Evolutionary conservation across 169 alveolate species (phyloP).

Genomic region (Plasmodium relictum): DNA sequence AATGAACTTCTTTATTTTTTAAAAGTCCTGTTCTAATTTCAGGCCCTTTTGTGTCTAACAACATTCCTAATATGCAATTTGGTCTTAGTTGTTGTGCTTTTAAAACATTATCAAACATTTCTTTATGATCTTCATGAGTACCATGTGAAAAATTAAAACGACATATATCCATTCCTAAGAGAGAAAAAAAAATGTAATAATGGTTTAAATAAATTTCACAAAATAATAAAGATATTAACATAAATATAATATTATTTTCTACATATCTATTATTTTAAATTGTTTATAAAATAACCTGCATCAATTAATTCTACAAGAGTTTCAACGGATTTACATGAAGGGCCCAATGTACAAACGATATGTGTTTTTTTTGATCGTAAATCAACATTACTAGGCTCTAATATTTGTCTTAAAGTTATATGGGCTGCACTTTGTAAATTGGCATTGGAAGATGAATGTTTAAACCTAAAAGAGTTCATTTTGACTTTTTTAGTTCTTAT

Average conservation of each 20-base stretch:
- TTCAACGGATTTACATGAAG: conserved; percentile 95
- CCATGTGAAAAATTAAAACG: conserved; percentile 99
- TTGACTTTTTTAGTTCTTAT: not conserved
- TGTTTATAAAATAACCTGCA: conserved; percentile 78
- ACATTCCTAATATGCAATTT: conserved; percentile 92
- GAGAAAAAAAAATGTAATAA: not conserved
- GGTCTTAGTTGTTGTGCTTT: conserved; percentile 96
- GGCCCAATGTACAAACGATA: conserved; percentile 98
- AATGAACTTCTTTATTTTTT: conserved; percentile 91
- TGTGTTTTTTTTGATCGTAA: conserved; percentile 92
- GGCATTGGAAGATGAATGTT: conserved; percentile 27
- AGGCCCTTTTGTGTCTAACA: conserved; percentile 99
- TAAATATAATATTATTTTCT: not conserved
- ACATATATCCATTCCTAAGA: conserved; percentile 97
- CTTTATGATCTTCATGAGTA: conserved; percentile 95
- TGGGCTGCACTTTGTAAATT: conserved; percentile 72
- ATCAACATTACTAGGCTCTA: conserved; percentile 79
- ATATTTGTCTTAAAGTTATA: conserved; percentile 74
- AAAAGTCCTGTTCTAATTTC: conserved; percentile 98
- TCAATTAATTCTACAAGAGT: conserved; percentile 92
- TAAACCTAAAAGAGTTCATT: conserved; percentile 57
- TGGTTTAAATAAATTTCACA: not conserved
- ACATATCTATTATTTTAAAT: not conserved
- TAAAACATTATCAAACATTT: conserved; percentile 89
- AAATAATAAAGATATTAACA: not conserved